These are phyloP conservation scores for Venturia asperata DNA, from an alignment of 2,329 filamentous ascomycete species.

Conservation along the genomic window DNA sequence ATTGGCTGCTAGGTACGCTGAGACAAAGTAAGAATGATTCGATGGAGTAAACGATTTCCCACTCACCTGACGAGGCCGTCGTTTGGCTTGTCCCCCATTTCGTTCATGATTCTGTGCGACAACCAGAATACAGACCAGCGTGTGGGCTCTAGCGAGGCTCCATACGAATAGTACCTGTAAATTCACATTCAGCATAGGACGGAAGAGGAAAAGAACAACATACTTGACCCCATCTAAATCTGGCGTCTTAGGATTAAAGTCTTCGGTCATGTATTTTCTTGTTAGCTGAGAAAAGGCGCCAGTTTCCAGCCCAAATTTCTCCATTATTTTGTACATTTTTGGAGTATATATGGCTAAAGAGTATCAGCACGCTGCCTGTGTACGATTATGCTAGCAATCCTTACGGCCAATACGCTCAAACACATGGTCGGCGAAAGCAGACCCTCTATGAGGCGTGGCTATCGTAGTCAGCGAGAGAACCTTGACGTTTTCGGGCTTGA, in stretches of 20 bases:
- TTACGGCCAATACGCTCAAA: slow-evolving; percentile 51
- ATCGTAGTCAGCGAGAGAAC: slow-evolving; percentile 63
- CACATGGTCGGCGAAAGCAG: slow-evolving; percentile 55
- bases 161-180: slow-evolving; percentile 54
- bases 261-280: slow-evolving; percentile 48
- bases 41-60: slow-evolving; percentile 18
- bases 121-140: slow-evolving; percentile 51
- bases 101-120: slow-evolving; percentile 48
- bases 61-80: slow-evolving; percentile 53
- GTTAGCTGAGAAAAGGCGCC: slow-evolving; percentile 58
- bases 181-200: slow-evolving; percentile 21
- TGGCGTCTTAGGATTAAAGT: slow-evolving; percentile 54
- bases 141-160: slow-evolving; percentile 49
- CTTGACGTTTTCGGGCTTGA: slow-evolving; percentile 59
- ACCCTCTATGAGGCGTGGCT: slow-evolving; percentile 54
- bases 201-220: slow-evolving; percentile 27
- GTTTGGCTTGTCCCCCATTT: slow-evolving; percentile 51
- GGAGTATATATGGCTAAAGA: slow-evolving; percentile 27
- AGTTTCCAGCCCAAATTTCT: slow-evolving; percentile 49
- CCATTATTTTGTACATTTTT: slow-evolving; percentile 49
- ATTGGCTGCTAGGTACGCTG: slow-evolving; percentile 51
- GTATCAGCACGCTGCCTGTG: not conserved
- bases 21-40: not conserved
- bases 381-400: slow-evolving; percentile 38
- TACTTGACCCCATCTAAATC: slow-evolving; percentile 47